These are phyloP conservation scores for Ceratobasidium theobromae DNA, from an alignment of 1,284 basidiomycete genomes.

Conservation along the genomic window DNA sequence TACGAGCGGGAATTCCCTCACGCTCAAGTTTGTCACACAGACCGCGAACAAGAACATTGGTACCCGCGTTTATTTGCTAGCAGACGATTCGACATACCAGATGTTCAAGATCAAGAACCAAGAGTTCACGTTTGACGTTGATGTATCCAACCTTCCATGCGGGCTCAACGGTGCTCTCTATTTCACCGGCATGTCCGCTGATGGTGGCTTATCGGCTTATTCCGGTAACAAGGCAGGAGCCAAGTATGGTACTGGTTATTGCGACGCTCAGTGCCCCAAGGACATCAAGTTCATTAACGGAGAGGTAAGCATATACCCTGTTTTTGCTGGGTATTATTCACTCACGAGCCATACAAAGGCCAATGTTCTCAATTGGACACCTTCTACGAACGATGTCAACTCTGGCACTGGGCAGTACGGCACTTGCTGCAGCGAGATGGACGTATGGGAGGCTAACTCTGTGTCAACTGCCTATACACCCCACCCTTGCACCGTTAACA, in stretches of 20 bases:
- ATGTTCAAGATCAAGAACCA: constrained; percentile 57
- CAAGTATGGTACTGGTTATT: constrained; percentile 60
- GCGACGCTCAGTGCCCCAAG: constrained; percentile 60
- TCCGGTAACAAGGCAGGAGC: constrained; percentile 58
- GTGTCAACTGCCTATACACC: constrained; percentile 52
- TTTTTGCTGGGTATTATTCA: neutral
- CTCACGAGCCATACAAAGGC: constrained; percentile 17
- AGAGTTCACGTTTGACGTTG: constrained; percentile 62
- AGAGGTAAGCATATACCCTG: constrained; percentile 42
- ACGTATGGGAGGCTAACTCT: constrained; percentile 48
- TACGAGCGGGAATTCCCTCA: constrained; percentile 51
- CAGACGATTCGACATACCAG: constrained; percentile 47
- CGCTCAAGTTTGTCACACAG: constrained; percentile 54
- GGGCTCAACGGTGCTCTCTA: constrained; percentile 58
- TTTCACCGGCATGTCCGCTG: constrained; percentile 55
- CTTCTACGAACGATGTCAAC: constrained; percentile 18
- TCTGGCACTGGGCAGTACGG: constrained; percentile 34
- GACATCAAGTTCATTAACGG: constrained; percentile 52
- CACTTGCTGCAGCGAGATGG: constrained; percentile 36
- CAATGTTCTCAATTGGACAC: constrained; percentile 15
- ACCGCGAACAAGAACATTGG: constrained; percentile 35
- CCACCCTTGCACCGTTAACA: constrained; percentile 31
- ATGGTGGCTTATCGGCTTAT: constrained; percentile 55
- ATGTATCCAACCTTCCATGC: constrained; percentile 56
- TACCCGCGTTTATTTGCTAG: constrained; percentile 17